Evolutionary conservation across 1,284 basidiomycete genomes (phyloP), one percentile per base, ranked within the genome.

Genomic region (Ustanciosporium gigantosporum): DNA sequence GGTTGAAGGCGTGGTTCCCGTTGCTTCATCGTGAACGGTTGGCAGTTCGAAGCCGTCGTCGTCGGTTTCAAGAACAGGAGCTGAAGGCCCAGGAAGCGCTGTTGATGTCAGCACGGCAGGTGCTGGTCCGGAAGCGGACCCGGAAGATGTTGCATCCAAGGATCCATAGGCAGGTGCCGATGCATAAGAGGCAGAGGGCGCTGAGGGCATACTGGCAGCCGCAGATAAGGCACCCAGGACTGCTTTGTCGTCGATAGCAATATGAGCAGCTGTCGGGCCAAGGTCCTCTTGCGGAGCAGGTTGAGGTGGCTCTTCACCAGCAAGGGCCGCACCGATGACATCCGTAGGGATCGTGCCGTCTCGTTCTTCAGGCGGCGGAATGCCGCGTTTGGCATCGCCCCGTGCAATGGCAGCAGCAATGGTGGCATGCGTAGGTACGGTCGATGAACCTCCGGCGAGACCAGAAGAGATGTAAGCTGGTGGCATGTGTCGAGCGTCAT

Each of bases 171-270:
- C 65, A 16, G 61, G 61, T 4, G 64, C 58, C 5, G 50, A 60
- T 1, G 27, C 13, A 20, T 5, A n/a, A 16, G 41, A 38, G 6
- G 38, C 45, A 5, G 56, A 38, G 16, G 64, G 43, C 9, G 44
- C 51, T 2, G 65, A 46, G 3, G 60, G 57, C 43, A 52, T 53
- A 24, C 58, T 66, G 8, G 65, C 60, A 3, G 58, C 65, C 15
- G 58, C 65, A 17, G 48, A 50, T 25, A 72, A 29, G 1, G 66
- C 67, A 15, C 48, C 49, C 2, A 72, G 45, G 17, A 65, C 35
- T 13, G 57, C 49, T 39, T 72, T 72, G 46, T 72, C 70, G 39
- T 72, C 70, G 3, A 66, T 70, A 2, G 70, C 70, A 17, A 72
- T 41, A 23, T 72, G 70, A 3, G 53, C 70, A 4, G 61, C 34